These are phyloP conservation scores for Lichina pygmaea DNA, from an alignment of 495 filamentous ascomycete species.

Conservation along the genomic window DNA sequence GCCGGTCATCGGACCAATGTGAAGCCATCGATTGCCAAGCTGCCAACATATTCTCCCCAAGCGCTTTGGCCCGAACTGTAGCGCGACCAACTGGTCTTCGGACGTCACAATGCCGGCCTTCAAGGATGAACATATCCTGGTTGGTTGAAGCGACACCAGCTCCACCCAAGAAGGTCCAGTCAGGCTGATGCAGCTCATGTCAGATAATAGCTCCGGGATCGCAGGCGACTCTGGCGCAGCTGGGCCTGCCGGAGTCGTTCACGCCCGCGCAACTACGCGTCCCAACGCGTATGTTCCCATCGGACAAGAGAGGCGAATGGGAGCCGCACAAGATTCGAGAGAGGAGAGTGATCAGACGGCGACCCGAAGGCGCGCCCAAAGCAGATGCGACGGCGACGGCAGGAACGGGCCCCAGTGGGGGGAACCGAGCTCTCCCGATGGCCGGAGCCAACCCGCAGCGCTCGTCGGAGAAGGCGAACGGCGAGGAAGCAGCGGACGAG, in stretches of 20 bases:
- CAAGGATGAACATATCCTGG: constrained; percentile 52
- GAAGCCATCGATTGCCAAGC: too few relatives aligned
- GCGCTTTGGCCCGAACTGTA: too few relatives aligned
- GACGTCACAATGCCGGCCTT: constrained; percentile 32
- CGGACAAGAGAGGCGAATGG: constrained; percentile 50
- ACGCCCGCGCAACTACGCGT: constrained; percentile 61
- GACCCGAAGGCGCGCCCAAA: background rate
- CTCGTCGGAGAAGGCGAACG: background rate
- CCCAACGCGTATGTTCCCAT: constrained; percentile 80
- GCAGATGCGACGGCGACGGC: background rate
- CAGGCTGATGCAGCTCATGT: background rate
- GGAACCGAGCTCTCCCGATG: constrained; percentile 24
- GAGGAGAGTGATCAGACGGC: constrained; percentile 10
- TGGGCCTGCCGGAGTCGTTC: constrained; percentile 75
- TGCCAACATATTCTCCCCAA: too few relatives aligned
- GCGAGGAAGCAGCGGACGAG: constrained; percentile 17
- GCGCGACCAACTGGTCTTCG: too few relatives aligned
- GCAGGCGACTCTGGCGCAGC: constrained; percentile 75
- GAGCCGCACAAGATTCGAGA: constrained; percentile 62
- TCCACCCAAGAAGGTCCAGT: background rate
- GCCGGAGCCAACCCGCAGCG: constrained; percentile 8
- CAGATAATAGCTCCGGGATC: constrained; percentile 87
- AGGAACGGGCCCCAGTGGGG: background rate
- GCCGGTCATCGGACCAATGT: too few relatives aligned
- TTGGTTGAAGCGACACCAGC: constrained; percentile 12